Evolutionary conservation across 2,329 filamentous ascomycete genomes (phyloP).

Genomic region (Diaporthe capsici): DNA sequence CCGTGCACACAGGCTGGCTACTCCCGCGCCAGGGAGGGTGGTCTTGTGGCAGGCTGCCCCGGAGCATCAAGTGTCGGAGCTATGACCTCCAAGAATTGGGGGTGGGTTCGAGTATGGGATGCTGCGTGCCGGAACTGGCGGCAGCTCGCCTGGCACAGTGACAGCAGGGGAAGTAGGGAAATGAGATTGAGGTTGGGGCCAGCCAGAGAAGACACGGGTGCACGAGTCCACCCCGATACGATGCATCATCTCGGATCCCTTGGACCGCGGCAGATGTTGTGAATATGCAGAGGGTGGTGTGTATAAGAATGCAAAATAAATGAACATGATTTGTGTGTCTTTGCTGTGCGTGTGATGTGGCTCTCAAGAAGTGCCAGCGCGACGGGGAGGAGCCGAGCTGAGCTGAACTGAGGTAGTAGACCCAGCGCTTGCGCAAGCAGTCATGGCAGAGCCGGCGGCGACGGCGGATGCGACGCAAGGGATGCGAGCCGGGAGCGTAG

Average conservation of each 20-base stretch:
- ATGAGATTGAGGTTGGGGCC: slow-evolving; percentile 28
- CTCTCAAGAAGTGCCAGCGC: not conserved
- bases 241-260: slow-evolving; percentile 28
- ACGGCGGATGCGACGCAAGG: slow-evolving; percentile 20
- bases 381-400: slow-evolving; percentile 12
- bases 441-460: slow-evolving; percentile 30
- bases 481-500: slow-evolving; percentile 5
- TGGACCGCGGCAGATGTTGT: slow-evolving; percentile 14
- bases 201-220: slow-evolving; percentile 20
- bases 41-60: slow-evolving; percentile 29
- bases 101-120: slow-evolving; percentile 18
- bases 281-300: not conserved
- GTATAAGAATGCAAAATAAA: not conserved
- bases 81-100: slow-evolving; percentile 27
- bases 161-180: slow-evolving; percentile 20
- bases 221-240: slow-evolving; percentile 13
- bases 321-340: slow-evolving; percentile 11
- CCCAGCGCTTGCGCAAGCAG: slow-evolving; percentile 21
- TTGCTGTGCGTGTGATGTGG: not conserved
- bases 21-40: slow-evolving; percentile 28
- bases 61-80: slow-evolving; percentile 39
- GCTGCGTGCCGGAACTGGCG: slow-evolving; percentile 32
- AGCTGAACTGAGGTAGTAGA: not conserved
- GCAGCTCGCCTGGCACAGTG: slow-evolving; percentile 34
- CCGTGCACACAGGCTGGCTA: slow-evolving; percentile 37